Base-by-base conservation (phyloP, 2,329 filamentous ascomycete species). In the Fusarium staphyleae region DNA sequence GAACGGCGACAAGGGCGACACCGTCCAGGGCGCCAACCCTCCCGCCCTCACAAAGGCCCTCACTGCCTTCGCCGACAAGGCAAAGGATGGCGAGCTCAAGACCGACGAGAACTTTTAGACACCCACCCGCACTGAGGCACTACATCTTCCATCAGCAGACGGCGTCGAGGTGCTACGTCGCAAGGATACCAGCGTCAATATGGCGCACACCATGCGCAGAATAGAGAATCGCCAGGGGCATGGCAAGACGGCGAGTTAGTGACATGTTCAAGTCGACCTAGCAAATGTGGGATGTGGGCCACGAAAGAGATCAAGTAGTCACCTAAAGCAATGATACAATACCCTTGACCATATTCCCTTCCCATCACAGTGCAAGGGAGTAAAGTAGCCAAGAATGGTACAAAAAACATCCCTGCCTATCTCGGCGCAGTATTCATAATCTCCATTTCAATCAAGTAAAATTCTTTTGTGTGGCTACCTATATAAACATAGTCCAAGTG, bases 1-100 rank as follows among this genome's bases (percentile, higher is more conserved):
- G 71, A 75, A 83, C 43, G 81, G 81, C 48, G 72, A 77, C 35
- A 74, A 74, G 69, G 72, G 47, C 65, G 76, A 79, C 63, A 76
- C 74, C 63, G 68, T 82, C 35, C 72, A 74, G 33, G 76, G 74
- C 34, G 73, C 72, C 29, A 73, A 69, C 48, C 72, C 72, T 5
- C 57, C 68, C 6, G 70, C 68, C 40, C 66, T 76, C 43, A 57
- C 70, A 55, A 69, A 69, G 52, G 46, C 61, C 15, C 57, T 73
- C 33, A 59, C 68, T 43, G 33, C 24, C 2, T 41, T 64, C 30
- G 56, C 62, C 36, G 61, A 56, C 3, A 70, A 72, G 63, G 67
- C 65, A 19, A 64, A 68, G 52, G 62, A 60, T n/a, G 44, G 40
- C 10, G 45, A 46, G 8, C 34, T 54, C 44, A 58, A 59, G 33